Conservation (phyloP, 2,329 filamentous ascomycete species). For the Karstenula rhodostoma region DNA sequence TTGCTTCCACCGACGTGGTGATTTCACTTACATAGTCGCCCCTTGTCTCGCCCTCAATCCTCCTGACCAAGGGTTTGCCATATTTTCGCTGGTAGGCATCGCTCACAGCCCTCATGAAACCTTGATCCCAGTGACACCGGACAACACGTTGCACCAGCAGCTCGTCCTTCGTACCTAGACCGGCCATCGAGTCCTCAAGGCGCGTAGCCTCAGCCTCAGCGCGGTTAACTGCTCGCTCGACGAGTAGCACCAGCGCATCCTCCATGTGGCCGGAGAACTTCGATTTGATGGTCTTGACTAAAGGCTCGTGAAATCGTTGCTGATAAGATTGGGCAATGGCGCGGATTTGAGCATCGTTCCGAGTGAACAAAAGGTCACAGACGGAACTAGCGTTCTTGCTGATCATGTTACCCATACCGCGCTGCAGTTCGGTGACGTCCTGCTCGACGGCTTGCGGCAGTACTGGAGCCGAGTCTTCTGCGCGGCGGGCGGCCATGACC, state of each 20-base stretch:
- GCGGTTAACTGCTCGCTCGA: conserved; percentile 79
- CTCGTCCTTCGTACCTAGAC: conserved; percentile 84
- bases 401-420: conserved; percentile 68
- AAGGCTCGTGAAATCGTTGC: conserved; percentile 71
- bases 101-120: conserved; percentile 78
- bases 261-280: conserved; percentile 95
- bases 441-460: conserved; percentile 76
- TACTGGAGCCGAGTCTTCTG: conserved; percentile 80
- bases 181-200: conserved; percentile 88
- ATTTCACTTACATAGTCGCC: conserved; percentile 70
- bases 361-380: conserved; percentile 77
- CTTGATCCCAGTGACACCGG: conserved; percentile 81
- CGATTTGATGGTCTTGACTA: conserved; percentile 78
- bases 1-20: neutral
- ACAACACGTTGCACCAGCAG: conserved; percentile 81
- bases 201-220: conserved; percentile 83
- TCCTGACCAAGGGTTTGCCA: conserved; percentile 69
- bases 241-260: conserved; percentile 79
- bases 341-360: conserved; percentile 83
- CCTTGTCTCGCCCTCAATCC: conserved; percentile 83
- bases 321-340: conserved; percentile 81
- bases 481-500: conserved; percentile 75
- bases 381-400: conserved; percentile 79
- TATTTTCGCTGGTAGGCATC: conserved; percentile 78
- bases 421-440: conserved; percentile 79